phyloP scores from a whole-genome alignment of 2,329 filamentous ascomycete species.

The Tothia fuscella region DNA sequence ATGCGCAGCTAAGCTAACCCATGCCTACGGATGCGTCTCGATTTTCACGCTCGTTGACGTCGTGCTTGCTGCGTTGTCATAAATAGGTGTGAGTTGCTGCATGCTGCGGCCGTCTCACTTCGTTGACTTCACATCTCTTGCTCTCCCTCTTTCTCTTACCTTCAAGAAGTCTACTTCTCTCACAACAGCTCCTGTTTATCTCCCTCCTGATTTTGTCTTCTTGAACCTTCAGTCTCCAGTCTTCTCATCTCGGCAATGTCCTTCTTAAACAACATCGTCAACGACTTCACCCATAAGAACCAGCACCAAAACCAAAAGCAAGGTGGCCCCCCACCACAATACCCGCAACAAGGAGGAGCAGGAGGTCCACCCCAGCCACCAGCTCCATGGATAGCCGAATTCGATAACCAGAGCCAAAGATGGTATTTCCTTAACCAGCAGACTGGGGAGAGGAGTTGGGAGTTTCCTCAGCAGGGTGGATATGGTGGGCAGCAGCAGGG shows the following conservation, averaged over 20 bases:
- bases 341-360: not conserved
- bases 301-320: not conserved
- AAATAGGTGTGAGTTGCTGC: too few species aligned
- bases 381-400: slow-evolving; percentile 34
- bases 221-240: slow-evolving; percentile 82
- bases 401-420: slow-evolving; percentile 28
- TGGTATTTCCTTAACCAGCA: slow-evolving; percentile 36
- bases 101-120: too few species aligned
- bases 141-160: too few species aligned
- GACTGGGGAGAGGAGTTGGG: slow-evolving; percentile 31
- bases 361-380: slow-evolving; percentile 22
- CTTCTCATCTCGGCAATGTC: slow-evolving; percentile 55
- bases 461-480: slow-evolving; percentile 13
- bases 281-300: not conserved
- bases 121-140: too few species aligned
- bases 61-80: too few species aligned
- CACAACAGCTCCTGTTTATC: too few species aligned
- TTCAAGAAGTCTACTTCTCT: too few species aligned
- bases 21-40: too few species aligned
- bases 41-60: too few species aligned
- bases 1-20: too few species aligned
- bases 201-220: too few species aligned
- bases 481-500: slow-evolving; percentile 10
- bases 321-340: not conserved
- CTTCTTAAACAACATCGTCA: slow-evolving; percentile 3